These are phyloP conservation scores for Halenospora varia DNA, from an alignment of 495 filamentous ascomycete species.

Conservation along the genomic window DNA sequence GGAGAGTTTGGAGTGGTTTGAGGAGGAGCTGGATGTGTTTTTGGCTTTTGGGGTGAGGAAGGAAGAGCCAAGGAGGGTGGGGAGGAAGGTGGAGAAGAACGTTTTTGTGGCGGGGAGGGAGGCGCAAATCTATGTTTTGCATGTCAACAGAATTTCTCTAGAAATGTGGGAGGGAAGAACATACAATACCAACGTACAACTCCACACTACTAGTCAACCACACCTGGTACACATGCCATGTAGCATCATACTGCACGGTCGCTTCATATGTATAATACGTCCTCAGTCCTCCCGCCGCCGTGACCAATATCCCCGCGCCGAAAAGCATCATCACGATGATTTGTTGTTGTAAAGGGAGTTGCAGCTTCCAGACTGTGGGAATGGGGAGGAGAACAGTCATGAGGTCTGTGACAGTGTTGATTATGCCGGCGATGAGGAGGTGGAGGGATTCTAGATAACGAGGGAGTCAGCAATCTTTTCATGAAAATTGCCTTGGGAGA, in stretches of 20 bases:
- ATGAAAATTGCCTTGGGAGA: too few relatives aligned
- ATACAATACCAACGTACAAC: slow-evolving; percentile 57
- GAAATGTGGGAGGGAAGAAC: slow-evolving; percentile 10
- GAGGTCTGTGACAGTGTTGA: slow-evolving; percentile 59
- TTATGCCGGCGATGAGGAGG: slow-evolving; percentile 49
- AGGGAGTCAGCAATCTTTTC: too few relatives aligned
- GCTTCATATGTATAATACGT: slow-evolving; percentile 32
- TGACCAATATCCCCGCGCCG: slow-evolving; percentile 51
- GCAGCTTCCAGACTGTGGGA: slow-evolving; percentile 50
- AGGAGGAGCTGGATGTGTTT: neutral
- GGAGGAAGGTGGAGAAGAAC: neutral
- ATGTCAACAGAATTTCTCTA: neutral
- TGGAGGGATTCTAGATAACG: slow-evolving; percentile 39
- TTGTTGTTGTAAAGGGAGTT: slow-evolving; percentile 50
- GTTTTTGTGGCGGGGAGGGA: neutral
- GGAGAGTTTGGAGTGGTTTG: neutral
- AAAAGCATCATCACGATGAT: slow-evolving; percentile 56
- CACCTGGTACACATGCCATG: slow-evolving; percentile 50
- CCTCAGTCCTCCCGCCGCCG: slow-evolving; percentile 50
- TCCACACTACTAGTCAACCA: slow-evolving; percentile 51
- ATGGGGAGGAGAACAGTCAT: slow-evolving; percentile 55
- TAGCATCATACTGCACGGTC: slow-evolving; percentile 37
- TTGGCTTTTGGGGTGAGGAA: neutral
- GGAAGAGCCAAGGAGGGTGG: neutral
- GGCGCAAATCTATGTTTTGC: neutral